Evolutionary conservation across 345 rosid genomes (phyloP).

Genomic region (Sisymbrium irio): DNA sequence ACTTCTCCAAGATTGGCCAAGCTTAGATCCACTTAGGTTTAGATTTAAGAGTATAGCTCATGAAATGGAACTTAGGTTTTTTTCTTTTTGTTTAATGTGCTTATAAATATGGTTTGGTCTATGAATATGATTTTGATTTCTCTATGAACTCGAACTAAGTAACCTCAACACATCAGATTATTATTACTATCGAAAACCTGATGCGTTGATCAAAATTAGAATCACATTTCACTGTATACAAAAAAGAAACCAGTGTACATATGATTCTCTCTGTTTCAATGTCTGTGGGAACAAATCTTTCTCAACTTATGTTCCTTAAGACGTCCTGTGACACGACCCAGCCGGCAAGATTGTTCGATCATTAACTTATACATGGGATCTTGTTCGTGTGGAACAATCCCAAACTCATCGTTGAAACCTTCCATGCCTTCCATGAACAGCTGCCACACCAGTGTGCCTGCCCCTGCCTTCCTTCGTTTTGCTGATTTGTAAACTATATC

Average conservation of each 20-base stretch:
- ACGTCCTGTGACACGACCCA: constrained; percentile 50
- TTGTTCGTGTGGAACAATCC: constrained; percentile 71
- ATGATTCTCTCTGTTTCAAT: constrained; percentile 33
- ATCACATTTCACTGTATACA: constrained; percentile 7
- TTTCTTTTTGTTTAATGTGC: not conserved
- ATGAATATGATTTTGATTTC: not conserved
- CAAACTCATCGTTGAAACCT: constrained; percentile 75
- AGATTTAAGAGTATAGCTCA: constrained; percentile 7
- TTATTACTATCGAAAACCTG: constrained; percentile 38
- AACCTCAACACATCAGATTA: constrained; percentile 32
- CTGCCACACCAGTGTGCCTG: constrained; percentile 85
- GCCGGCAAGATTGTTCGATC: constrained; percentile 68
- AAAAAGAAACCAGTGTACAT: constrained; percentile 20
- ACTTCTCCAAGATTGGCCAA: constrained; percentile 64
- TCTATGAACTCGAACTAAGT: constrained; percentile 42
- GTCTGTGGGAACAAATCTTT: constrained; percentile 43
- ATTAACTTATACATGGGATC: constrained; percentile 49
- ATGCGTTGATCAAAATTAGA: constrained; percentile 48
- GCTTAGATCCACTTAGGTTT: constrained; percentile 12
- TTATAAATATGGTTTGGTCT: constrained; percentile 42
- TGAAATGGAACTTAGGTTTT: not conserved
- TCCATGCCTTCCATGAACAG: constrained; percentile 85
- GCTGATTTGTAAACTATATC: constrained; percentile 61
- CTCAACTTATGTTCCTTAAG: constrained; percentile 39
- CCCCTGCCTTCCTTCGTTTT: constrained; percentile 56